Base-by-base conservation (phyloP, 192 early-diverging fungal genomes). In the Phlyctochytrium arcticum region DNA sequence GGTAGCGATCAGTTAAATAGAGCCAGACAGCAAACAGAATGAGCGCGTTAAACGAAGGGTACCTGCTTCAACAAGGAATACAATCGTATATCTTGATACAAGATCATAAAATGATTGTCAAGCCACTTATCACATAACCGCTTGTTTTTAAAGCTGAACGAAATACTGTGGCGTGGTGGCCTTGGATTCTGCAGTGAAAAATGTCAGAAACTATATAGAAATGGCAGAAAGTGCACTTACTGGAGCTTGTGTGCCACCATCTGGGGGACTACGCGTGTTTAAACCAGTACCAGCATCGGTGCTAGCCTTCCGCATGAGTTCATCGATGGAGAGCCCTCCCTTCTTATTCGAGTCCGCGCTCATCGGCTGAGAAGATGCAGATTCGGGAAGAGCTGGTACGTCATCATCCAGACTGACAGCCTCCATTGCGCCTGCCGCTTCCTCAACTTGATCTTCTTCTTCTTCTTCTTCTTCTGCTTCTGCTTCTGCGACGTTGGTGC, bases 71-170 rank as follows among this genome's bases (percentile, higher is more conserved):
- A 89, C 32, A 89, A 86, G 8, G 95, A 94, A 79, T 97, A 99
- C 15, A 94, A 83, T 24, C 97, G 88, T 36, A 99, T 80, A 65
- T 97, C 94, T 55, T 97, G 95, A 68, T 95, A 99, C 44, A 99
- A 75, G 3, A 99, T 92, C 97, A 99, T 97, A 57, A 98, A 98
- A 47, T 96, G 78, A 75, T 99, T 98, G 70, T 99, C 97, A 53
- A 99, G 82, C 97, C 97, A 99, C 62, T 96, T 92, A 67, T 99
- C 97, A 63, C 97, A 99, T 37, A 99, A 85, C 23, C 97, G 81
- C 85, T 99, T 99, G 81, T 91, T 89, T 57, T 87, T 85, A 73
- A 94, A 94, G 3, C 84, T 88, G 62, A 92, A 93, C 19, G 71
- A 77, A 32, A 73, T 34, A 48, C 44, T 51, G 15, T 60, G 51